phyloP scores from a whole-genome alignment of 1,284 basidiomycete genomes.

The Takashimella tepidaria region DNA sequence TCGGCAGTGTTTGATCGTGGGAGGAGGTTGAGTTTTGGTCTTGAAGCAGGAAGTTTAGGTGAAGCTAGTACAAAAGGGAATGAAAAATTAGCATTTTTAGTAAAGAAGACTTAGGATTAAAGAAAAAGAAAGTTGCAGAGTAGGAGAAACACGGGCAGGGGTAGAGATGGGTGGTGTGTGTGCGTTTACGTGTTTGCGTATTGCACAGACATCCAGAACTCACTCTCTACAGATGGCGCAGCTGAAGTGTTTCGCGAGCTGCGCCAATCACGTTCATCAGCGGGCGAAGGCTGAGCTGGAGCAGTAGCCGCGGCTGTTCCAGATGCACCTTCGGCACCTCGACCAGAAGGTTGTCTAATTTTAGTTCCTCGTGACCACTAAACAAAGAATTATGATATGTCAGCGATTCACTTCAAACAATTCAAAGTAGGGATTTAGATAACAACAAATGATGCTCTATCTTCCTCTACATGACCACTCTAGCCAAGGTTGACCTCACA shows the following conservation, averaged over 20 bases:
- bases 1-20: conserved; percentile 55
- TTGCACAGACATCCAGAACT: conserved; percentile 6
- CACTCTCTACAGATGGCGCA: conserved; percentile 26
- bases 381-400: not conserved
- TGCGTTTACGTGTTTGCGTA: too few species aligned
- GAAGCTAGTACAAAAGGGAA: conserved; percentile 53
- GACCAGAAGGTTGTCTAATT: conserved; percentile 21
- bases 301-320: conserved; percentile 13
- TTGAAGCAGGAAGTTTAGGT: conserved; percentile 67
- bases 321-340: conserved; percentile 20
- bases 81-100: conserved; percentile 7
- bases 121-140: too few species aligned
- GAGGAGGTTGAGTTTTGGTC: conserved; percentile 74
- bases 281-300: conserved; percentile 10
- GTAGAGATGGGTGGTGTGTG: too few species aligned
- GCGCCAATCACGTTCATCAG: conserved; percentile 41
- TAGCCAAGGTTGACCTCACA: too few species aligned
- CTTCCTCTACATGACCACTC: too few species aligned
- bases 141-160: too few species aligned
- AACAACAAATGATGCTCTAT: too few species aligned
- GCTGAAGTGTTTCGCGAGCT: conserved; percentile 22
- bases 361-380: conserved; percentile 49
- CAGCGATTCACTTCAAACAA: too few species aligned
- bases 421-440: too few species aligned
- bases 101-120: too few species aligned